These are phyloP conservation scores for Metschnikowia orientalis DNA, from an alignment of 805 yeast genomes.

Conservation along the genomic window DNA sequence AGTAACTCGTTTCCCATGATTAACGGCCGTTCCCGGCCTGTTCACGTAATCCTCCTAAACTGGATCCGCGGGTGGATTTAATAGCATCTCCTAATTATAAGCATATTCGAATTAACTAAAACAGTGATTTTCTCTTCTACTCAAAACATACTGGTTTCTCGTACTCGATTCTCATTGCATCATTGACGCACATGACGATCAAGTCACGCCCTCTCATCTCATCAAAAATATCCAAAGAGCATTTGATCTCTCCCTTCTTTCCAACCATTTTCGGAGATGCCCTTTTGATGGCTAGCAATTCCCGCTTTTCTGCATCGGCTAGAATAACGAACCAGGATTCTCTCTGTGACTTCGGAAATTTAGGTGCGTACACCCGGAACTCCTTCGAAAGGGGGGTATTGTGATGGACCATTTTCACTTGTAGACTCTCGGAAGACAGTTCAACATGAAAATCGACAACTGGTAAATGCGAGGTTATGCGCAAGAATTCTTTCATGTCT, in stretches of 20 bases:
- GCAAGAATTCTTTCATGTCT: constrained; percentile 40
- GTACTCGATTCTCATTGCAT: constrained; percentile 59
- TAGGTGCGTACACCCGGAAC: constrained; percentile 68
- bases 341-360: constrained; percentile 84
- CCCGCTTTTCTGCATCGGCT: constrained; percentile 46
- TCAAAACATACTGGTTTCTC: constrained; percentile 12
- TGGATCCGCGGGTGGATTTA: no score
- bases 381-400: constrained; percentile 49
- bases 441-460: constrained; percentile 49
- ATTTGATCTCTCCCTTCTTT: constrained; percentile 35
- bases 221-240: constrained; percentile 48
- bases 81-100: no score
- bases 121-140: no score
- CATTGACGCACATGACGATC: constrained; percentile 53
- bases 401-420: constrained; percentile 50
- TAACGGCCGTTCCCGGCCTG: not conserved
- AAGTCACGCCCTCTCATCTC: constrained; percentile 45
- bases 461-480: constrained; percentile 58
- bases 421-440: constrained; percentile 28
- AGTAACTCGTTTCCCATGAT: constrained; percentile 14
- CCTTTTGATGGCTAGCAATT: constrained; percentile 65
- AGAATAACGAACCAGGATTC: constrained; percentile 88
- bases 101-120: no score
- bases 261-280: constrained; percentile 54
- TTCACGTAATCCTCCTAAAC: not conserved